Base-by-base conservation (phyloP, 2,329 filamentous ascomycete species). In the Lachnellula arida region DNA sequence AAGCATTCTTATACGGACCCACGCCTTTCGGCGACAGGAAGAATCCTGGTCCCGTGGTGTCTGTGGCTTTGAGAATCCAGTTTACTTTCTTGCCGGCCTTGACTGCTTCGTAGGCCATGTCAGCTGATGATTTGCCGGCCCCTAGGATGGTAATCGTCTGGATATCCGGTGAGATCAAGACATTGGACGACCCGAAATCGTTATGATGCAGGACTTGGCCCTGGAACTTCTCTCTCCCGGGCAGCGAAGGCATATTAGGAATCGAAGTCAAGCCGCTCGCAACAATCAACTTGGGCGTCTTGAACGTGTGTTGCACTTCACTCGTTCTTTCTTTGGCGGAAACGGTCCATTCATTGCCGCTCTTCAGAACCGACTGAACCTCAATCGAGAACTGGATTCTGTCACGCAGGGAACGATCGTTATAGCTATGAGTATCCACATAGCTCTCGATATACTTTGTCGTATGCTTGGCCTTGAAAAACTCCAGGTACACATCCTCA, bases 121-220 rank as follows among this genome's bases (percentile, higher is more conserved):
- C 72, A 17, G 70, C 72, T 5, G 72, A 64, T 7, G 72, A 74
- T 48, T 73, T 73, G 12, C 65, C 70, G 3, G 62, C 72, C 14
- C 72, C 72, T 14, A 73, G 43, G 1, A 74, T 66, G 2, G 67
- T 54, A 34, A 73, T 49, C 37, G 68, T 60, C 48, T 65, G 58
- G 14, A 68, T 52, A 12, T 46, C 37, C 22, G 48, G 47, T 55
- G 50, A 17, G 54, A 53, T 49, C 43, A 68, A 46, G 25, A 73
- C 51, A 9, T 62, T 55, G 3, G 67, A 69, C 22, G 65, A 46
- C 7, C 70, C 71, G 54, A 72, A 72, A 46, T 70, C 65, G 34
- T 67, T 62, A 15, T 67, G 67, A 54, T 73, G 72, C 12, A 74
- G 54, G 5, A 70, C 63, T 46, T 53, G 50, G 6, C 64, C 69